phyloP scores from a whole-genome alignment of 176 grass and related monocot species.

The Cocos nucifera region DNA sequence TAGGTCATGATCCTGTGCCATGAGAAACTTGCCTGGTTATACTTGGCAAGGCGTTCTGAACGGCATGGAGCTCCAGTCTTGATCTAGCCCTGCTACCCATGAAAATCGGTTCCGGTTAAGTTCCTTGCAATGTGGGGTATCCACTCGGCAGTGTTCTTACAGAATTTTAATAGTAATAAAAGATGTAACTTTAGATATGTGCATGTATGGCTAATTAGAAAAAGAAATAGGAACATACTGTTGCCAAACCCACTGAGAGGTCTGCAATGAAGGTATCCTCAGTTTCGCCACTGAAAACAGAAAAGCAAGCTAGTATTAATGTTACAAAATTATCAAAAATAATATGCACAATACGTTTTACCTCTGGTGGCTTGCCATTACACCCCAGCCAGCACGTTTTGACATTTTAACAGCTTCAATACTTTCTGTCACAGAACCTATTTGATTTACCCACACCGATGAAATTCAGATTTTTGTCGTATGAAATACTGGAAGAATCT shows the following conservation, averaged over 20 bases:
- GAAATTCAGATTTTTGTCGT: background rate
- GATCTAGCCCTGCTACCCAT: slow-evolving; percentile 66
- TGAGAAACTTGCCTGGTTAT: slow-evolving; percentile 64
- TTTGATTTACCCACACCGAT: slow-evolving; percentile 73
- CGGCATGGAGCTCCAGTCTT: slow-evolving; percentile 96
- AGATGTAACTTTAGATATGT: too few species aligned
- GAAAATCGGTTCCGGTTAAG: too few species aligned
- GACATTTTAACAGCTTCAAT: slow-evolving; percentile 94
- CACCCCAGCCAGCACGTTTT: slow-evolving; percentile 78
- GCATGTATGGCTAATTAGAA: too few species aligned
- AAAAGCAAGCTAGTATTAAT: background rate
- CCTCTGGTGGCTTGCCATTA: slow-evolving; percentile 95
- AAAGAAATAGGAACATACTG: slow-evolving; percentile 30
- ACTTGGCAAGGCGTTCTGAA: slow-evolving; percentile 93
- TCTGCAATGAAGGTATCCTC: slow-evolving; percentile 99
- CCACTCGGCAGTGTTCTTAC: too few species aligned
- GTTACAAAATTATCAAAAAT: background rate
- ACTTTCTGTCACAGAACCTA: slow-evolving; percentile 87
- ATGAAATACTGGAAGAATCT: too few species aligned
- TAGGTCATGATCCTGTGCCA: background rate
- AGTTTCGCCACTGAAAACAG: slow-evolving; percentile 69
- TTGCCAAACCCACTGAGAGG: slow-evolving; percentile 71
- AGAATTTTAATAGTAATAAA: too few species aligned
- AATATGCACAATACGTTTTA: slow-evolving; percentile 6
- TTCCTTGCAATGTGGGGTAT: too few species aligned